Conservation (phyloP, 805 yeast genomes). For the Metschnikowia henanensis region DNA sequence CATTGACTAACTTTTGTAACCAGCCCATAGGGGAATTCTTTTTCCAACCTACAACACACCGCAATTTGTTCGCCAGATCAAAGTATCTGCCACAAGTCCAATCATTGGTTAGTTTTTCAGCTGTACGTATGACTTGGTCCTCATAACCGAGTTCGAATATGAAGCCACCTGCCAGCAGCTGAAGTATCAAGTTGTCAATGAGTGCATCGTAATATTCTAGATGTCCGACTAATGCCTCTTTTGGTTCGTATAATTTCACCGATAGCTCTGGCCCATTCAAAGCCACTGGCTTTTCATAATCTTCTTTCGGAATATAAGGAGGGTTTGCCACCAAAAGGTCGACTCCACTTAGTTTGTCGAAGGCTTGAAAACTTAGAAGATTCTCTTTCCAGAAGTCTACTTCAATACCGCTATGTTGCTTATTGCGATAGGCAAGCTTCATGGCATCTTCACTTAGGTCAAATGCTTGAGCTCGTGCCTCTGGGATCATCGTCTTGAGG, state of each 20-base stretch:
- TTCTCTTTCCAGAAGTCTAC: constrained; percentile 9
- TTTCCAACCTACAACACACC: constrained; percentile 70
- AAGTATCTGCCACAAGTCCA: constrained; percentile 52
- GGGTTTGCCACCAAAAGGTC: constrained; percentile 84
- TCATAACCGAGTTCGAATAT: constrained; percentile 75
- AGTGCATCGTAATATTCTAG: constrained; percentile 67
- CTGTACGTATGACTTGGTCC: constrained; percentile 52
- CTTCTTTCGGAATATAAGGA: constrained; percentile 68
- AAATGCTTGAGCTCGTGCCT: constrained; percentile 40
- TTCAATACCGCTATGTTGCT: constrained; percentile 12
- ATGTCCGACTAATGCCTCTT: constrained; percentile 76
- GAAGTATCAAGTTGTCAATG: constrained; percentile 42
- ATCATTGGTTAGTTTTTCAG: constrained; percentile 16
- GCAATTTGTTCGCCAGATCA: constrained; percentile 51
- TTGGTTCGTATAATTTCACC: constrained; percentile 74
- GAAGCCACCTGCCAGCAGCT: constrained; percentile 50
- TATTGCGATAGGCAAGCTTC: constrained; percentile 49
- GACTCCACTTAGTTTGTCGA: constrained; percentile 14
- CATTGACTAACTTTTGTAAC: constrained; percentile 4
- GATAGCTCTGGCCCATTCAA: constrained; percentile 54
- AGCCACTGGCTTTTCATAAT: constrained; percentile 36
- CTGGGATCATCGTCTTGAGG: constrained; percentile 29
- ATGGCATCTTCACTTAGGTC: constrained; percentile 61
- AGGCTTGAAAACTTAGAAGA: constrained; percentile 7
- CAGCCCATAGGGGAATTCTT: constrained; percentile 18